Base-by-base conservation (phyloP, 2,329 filamentous ascomycete genomes). In the Emericellopsis atlantica region DNA sequence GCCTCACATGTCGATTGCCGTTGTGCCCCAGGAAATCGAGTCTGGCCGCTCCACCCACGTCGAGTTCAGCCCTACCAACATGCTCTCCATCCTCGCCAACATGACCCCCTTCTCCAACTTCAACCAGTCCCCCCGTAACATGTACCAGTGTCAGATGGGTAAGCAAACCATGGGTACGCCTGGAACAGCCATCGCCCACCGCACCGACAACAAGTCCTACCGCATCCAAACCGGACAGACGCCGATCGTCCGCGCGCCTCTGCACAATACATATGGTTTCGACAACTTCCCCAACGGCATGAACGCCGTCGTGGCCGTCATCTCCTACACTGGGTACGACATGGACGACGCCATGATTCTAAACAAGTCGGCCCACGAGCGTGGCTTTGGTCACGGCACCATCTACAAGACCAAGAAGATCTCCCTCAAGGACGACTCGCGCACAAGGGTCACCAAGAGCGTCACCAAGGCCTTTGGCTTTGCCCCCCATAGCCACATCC, bases 291-390 rank as follows among this genome's bases (percentile, higher is more conserved):
- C 92, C 41, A 95, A 96, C 57, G 92, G 92, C 23, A 89, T 79
- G 54, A 98, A 98, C 54, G 87, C 88, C 8, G 80, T 96, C 32
- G 92, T 98, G 44, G 92, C 92, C 44, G 93, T 98, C 59, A 95
- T 98, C 48, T 95, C 90, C 1, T 98, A 98, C 61, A 96, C 90
- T 2, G 92, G 90, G 40, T 98, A 96, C 65, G 92, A 98, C 72
- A 98, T 98, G 92, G 92, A 98, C 71, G 92, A 98, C 65, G 92
- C 92, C 58, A 96, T 96, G 90, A 96, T 98, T 57, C 72, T 98
- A 57, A 96, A 96, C 70, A 96, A 96, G 61, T 95, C 88, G 16
- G 81, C 90, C 3, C 87, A 95, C 60, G 92, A 98, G 62, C 80
- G 92, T 50, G 92, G 92, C 12, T 96, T 98, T 54, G 90, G 88